Conservation (phyloP, 176 grass and related monocot genomes). For the Oryza officinalis region DNA sequence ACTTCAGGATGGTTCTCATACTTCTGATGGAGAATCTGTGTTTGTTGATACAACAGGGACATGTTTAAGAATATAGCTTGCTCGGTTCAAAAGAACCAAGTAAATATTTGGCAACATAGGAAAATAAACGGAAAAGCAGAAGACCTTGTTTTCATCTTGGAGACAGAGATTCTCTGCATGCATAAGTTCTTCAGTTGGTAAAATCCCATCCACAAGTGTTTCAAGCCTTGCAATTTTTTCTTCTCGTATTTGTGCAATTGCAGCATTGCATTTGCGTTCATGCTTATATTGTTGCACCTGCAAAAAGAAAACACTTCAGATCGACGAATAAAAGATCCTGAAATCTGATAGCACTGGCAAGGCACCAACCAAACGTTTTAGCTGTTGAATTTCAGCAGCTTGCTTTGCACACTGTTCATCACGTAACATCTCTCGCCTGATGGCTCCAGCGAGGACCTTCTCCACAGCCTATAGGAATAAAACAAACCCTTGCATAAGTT, state of each 20-base stretch:
- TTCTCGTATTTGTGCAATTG: conserved; percentile 63
- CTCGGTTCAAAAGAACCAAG: neutral
- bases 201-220: conserved; percentile 69
- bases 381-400: conserved; percentile 58
- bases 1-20: conserved; percentile 67
- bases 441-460: conserved; percentile 57
- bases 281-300: conserved; percentile 70
- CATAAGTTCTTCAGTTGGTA: conserved; percentile 58
- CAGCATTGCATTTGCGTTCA: conserved; percentile 64
- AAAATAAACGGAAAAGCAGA: neutral
- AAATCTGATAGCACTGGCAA: neutral
- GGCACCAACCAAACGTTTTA: conserved; percentile 60
- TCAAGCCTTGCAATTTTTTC: conserved; percentile 68
- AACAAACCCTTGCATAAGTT: conserved; percentile 12
- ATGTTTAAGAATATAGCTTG: neutral
- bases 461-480: conserved; percentile 45
- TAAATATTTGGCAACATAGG: neutral
- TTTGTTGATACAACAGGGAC: neutral
- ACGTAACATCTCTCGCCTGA: conserved; percentile 61
- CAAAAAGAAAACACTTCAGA: conserved; percentile 30
- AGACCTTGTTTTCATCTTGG: conserved; percentile 59
- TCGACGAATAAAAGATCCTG: neutral
- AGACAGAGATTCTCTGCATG: conserved; percentile 56
- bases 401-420: conserved; percentile 60
- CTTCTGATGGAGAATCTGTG: conserved; percentile 54